A percentile compares a stretch with the other conserved stretches of the same genome.
These are phyloP conservation scores for Blumeriella jaapii DNA, from an alignment of 2,329 filamentous ascomycete species.

Conservation along the genomic window DNA sequence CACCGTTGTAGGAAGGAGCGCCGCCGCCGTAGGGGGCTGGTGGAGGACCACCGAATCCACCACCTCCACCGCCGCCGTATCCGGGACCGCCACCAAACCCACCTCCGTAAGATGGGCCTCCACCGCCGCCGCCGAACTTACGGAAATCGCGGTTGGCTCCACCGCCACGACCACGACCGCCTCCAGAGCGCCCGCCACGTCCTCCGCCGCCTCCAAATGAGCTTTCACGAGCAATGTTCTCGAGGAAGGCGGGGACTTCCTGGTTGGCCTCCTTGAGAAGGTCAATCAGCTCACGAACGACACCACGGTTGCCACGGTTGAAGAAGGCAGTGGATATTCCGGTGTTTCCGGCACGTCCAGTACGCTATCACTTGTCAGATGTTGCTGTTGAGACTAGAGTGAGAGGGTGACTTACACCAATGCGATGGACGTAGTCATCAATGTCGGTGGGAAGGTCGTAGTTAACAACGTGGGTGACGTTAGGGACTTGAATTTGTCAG, in stretches of 20 bases:
- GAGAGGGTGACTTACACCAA: constrained; percentile 42
- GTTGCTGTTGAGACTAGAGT: not conserved
- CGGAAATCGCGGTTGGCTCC: constrained; percentile 79
- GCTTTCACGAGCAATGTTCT: constrained; percentile 93
- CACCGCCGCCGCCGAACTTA: constrained; percentile 54
- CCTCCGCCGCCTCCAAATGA: constrained; percentile 59
- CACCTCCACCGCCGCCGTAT: constrained; percentile 36
- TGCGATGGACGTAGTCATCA: constrained; percentile 97
- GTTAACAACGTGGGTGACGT: constrained; percentile 96
- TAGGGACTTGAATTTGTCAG: constrained; percentile 27
- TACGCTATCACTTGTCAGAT: constrained; percentile 43
- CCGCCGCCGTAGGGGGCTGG: constrained; percentile 39
- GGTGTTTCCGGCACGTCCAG: constrained; percentile 97
- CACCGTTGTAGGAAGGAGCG: constrained; percentile 26
- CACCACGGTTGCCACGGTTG: constrained; percentile 98
- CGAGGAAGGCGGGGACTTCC: constrained; percentile 85
- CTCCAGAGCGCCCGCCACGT: constrained; percentile 52
- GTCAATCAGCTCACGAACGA: constrained; percentile 93
- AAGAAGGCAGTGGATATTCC: constrained; percentile 98
- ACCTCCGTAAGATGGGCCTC: constrained; percentile 34
- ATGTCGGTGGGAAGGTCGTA: constrained; percentile 99
- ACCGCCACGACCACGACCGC: constrained; percentile 61
- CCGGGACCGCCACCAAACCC: constrained; percentile 34
- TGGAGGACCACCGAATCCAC: constrained; percentile 33
- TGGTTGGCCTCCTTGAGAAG: constrained; percentile 98